phyloP scores from a whole-genome alignment of 169 alveolate genomes.

The Toxoplasma gondii region DNA sequence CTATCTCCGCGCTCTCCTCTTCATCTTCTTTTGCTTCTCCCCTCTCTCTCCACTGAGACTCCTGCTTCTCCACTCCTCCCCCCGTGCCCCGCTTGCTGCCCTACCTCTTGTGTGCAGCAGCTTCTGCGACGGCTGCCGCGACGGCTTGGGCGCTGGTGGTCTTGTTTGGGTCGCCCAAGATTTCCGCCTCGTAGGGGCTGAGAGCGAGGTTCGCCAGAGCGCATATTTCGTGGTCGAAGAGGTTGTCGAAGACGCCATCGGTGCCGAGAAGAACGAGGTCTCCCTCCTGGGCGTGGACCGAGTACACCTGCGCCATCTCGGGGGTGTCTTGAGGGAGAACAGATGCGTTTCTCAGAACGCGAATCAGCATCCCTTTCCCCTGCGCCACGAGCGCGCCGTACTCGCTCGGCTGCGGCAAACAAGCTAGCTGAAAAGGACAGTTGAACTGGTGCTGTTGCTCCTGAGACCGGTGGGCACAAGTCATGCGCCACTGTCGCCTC shows the following conservation, averaged over 20 bases:
- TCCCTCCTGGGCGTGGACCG: slow-evolving; percentile 61
- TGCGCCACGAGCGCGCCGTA: slow-evolving; percentile 64
- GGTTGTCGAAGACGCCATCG: slow-evolving; percentile 79
- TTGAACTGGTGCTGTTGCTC: slow-evolving; percentile 86
- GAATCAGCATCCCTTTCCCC: slow-evolving; percentile 73
- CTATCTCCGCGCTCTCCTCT: not conserved
- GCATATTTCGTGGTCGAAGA: slow-evolving; percentile 77
- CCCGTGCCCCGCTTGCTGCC: not conserved
- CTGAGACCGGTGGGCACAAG: slow-evolving; percentile 65
- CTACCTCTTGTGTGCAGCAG: slow-evolving; percentile 72
- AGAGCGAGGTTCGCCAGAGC: slow-evolving; percentile 72
- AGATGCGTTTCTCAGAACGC: slow-evolving; percentile 68
- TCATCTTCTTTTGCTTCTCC: too few relatives aligned
- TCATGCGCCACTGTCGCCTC: slow-evolving; percentile 31
- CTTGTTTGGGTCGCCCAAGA: slow-evolving; percentile 55
- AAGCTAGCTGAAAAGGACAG: slow-evolving; percentile 82
- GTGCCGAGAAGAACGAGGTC: slow-evolving; percentile 77
- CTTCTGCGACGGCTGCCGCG: slow-evolving; percentile 77
- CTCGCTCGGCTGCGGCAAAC: slow-evolving; percentile 77
- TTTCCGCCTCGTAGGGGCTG: slow-evolving; percentile 74
- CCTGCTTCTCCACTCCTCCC: not conserved
- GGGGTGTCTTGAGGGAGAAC: slow-evolving; percentile 77
- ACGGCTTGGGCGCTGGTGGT: slow-evolving; percentile 68
- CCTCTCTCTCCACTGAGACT: too few relatives aligned
- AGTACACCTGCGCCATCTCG: slow-evolving; percentile 64